Percentiles rank a stretch among this genome's conserved stretches.
phyloP scores from a whole-genome alignment of 208 protist species.

The Histomonas meleagridis region DNA sequence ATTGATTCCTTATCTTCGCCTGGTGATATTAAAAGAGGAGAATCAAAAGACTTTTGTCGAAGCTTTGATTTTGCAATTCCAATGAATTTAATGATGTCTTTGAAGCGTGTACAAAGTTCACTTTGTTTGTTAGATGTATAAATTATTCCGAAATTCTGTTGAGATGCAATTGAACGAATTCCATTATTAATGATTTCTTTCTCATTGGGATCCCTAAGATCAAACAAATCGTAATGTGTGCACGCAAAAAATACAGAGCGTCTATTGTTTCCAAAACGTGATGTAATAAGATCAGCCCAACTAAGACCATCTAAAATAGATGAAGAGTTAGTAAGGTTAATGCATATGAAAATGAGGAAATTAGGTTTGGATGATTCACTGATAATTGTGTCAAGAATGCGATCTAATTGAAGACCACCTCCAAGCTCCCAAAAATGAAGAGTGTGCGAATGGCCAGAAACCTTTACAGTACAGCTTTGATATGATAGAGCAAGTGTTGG shows the following conservation, averaged over 20 bases:
- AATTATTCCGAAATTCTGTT: neutral
- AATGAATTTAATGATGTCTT: slow-evolving; percentile 12
- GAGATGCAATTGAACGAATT: neutral
- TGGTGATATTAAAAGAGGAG: neutral
- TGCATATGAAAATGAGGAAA: neutral
- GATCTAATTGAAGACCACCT: neutral
- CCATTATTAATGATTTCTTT: neutral
- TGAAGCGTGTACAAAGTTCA: neutral
- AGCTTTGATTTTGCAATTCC: neutral
- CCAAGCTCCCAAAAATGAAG: neutral
- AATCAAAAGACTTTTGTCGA: neutral
- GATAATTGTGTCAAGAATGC: neutral
- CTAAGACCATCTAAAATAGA: neutral
- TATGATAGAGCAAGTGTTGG: slow-evolving; percentile 23
- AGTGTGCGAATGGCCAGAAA: neutral
- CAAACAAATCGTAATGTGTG: neutral
- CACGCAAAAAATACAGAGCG: neutral
- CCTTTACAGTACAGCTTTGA: neutral
- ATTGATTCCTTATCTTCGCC: neutral
- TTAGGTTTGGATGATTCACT: neutral
- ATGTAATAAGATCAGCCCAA: neutral
- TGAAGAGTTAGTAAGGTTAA: neutral
- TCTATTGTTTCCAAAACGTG: neutral
- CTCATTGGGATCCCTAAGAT: neutral
- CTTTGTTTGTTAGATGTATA: neutral